These are phyloP conservation scores for Diophrys appendiculata DNA, from an alignment of 73 alveolate species.

Conservation along the genomic window DNA sequence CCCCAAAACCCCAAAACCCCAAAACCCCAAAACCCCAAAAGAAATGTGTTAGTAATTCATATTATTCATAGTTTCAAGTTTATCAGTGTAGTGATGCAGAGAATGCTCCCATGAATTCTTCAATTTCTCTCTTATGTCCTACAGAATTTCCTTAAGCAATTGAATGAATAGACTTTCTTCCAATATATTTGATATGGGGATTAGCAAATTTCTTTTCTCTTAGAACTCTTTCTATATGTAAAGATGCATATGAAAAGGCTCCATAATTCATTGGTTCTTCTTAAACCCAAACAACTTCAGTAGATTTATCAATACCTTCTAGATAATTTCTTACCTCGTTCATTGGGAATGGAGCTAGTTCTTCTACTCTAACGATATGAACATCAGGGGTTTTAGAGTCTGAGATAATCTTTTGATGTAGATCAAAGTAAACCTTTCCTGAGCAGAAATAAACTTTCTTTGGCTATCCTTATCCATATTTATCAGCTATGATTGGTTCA, in stretches of 20 bases:
- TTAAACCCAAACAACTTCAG: slow-evolving; percentile 54
- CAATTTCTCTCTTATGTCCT: slow-evolving; percentile 22
- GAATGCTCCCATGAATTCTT: too few species aligned
- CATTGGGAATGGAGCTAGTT: slow-evolving; percentile 81
- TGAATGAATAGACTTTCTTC: slow-evolving; percentile 52
- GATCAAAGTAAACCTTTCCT: slow-evolving; percentile 67
- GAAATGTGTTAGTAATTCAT: too few species aligned
- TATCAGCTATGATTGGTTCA: slow-evolving; percentile 56
- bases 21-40: too few species aligned
- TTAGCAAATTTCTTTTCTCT: slow-evolving; percentile 3
- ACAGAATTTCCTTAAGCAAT: slow-evolving; percentile 38
- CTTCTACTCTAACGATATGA: slow-evolving; percentile 68
- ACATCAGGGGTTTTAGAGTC: neutral
- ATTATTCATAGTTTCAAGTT: too few species aligned
- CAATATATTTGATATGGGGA: slow-evolving; percentile 26
- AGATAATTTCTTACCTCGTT: slow-evolving; percentile 48
- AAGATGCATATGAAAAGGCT: slow-evolving; percentile 53
- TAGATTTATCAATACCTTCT: slow-evolving; percentile 12
- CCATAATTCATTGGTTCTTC: slow-evolving; percentile 81
- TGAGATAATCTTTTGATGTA: slow-evolving; percentile 22
- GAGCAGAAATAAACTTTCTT: slow-evolving; percentile 57
- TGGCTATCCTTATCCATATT: slow-evolving; percentile 20
- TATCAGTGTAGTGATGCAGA: too few species aligned
- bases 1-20: too few species aligned
- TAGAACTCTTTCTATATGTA: slow-evolving; percentile 36